These are phyloP conservation scores for Grosmannia clavigera DNA, from an alignment of 2,329 filamentous ascomycete species.

Conservation along the genomic window DNA sequence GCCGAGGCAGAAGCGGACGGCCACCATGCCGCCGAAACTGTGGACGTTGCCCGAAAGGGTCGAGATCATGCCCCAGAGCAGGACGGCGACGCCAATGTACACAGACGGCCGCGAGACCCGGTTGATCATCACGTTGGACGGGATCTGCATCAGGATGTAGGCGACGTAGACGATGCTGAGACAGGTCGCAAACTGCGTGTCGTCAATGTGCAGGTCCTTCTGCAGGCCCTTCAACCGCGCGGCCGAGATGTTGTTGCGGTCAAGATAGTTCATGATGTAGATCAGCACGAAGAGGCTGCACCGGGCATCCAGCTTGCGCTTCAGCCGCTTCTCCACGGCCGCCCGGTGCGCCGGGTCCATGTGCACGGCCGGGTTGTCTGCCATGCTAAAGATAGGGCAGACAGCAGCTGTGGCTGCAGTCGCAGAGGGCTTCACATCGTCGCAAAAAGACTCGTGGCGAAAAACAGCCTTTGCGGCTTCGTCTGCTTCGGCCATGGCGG, in stretches of 20 bases:
- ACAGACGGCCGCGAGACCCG: conserved; percentile 39
- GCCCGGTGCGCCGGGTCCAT: neutral
- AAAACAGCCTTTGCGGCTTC: neutral
- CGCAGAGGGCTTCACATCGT: neutral
- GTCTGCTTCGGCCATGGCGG: neutral
- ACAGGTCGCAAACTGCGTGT: conserved; percentile 3
- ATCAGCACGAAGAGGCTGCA: conserved; percentile 7
- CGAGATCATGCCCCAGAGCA: neutral
- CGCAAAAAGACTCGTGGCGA: neutral
- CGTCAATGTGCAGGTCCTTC: conserved; percentile 2
- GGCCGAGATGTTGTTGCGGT: conserved; percentile 20
- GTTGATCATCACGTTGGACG: conserved; percentile 21
- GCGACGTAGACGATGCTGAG: conserved; percentile 4
- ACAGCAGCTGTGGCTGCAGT: neutral
- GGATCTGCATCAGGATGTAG: conserved; percentile 6
- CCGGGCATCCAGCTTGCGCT: conserved; percentile 46
- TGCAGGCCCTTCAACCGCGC: conserved; percentile 18
- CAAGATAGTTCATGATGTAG: conserved; percentile 10
- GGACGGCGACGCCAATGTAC: neutral
- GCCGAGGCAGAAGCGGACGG: conserved; percentile 4
- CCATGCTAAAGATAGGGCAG: neutral
- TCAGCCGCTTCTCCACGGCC: conserved; percentile 38
- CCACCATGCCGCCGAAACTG: neutral
- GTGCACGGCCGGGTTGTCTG: neutral
- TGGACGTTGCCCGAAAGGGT: neutral